These are phyloP conservation scores for Sphaceloma murrayae DNA, from an alignment of 2,329 filamentous ascomycete species.

Conservation along the genomic window DNA sequence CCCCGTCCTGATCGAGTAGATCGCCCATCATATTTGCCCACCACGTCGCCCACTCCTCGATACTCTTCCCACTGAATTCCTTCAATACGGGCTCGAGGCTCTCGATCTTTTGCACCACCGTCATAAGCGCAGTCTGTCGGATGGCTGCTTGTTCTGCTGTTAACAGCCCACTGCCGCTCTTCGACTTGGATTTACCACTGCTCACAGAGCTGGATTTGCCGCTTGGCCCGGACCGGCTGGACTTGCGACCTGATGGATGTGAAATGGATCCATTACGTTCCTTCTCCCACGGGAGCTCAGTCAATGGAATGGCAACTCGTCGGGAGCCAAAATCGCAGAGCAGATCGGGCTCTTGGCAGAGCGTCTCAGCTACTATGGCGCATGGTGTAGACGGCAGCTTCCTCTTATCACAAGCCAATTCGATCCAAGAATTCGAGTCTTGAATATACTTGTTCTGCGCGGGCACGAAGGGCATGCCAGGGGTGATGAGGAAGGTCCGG, in stretches of 20 bases:
- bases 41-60: constrained; percentile 90
- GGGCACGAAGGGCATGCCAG: constrained; percentile 70
- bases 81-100: constrained; percentile 73
- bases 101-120: constrained; percentile 74
- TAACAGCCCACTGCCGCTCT: constrained; percentile 18
- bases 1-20: constrained; percentile 62
- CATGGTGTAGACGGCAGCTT: constrained; percentile 68
- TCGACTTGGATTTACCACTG: constrained; percentile 22
- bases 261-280: constrained; percentile 29
- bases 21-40: constrained; percentile 78
- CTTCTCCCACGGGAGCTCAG: constrained; percentile 73
- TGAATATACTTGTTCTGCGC: constrained; percentile 73
- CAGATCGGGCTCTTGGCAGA: constrained; percentile 69
- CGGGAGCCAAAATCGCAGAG: constrained; percentile 62
- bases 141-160: constrained; percentile 56
- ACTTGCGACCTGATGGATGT: constrained; percentile 42
- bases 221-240: constrained; percentile 20
- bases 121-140: constrained; percentile 68
- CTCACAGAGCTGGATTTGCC: constrained; percentile 16
- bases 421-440: constrained; percentile 76
- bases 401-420: constrained; percentile 61
- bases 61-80: constrained; percentile 74
- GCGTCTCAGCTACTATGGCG: constrained; percentile 61
- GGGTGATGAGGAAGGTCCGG: constrained; percentile 72
- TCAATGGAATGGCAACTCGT: constrained; percentile 76